A percentile compares a stretch with the other conserved stretches of the same genome.
These are phyloP conservation scores for Cryphonectria parasitica DNA, from an alignment of 2,329 filamentous ascomycete species.

Conservation along the genomic window DNA sequence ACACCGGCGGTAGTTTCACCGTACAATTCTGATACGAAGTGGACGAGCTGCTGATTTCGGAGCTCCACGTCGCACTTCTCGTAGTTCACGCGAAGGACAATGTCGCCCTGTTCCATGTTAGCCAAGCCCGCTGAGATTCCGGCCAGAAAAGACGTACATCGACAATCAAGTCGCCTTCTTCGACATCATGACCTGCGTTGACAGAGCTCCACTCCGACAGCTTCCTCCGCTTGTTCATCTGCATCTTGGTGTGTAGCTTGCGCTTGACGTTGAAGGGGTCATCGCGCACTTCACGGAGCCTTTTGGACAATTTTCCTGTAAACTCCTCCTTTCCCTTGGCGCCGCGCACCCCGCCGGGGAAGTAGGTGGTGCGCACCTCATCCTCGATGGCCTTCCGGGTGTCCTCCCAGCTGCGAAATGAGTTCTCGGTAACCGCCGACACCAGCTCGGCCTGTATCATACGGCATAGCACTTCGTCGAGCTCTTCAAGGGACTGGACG, in stretches of 20 bases:
- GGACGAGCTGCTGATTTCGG: slow-evolving; percentile 76
- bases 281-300: slow-evolving; percentile 57
- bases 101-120: slow-evolving; percentile 43
- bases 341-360: slow-evolving; percentile 59
- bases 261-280: slow-evolving; percentile 57
- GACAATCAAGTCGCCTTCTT: slow-evolving; percentile 44
- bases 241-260: slow-evolving; percentile 45
- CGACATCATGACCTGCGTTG: slow-evolving; percentile 44
- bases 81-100: slow-evolving; percentile 80
- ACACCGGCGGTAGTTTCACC: slow-evolving; percentile 77
- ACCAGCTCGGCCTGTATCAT: slow-evolving; percentile 69
- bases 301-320: slow-evolving; percentile 57
- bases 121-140: neutral
- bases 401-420: slow-evolving; percentile 65
- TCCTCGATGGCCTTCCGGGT: slow-evolving; percentile 64
- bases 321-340: slow-evolving; percentile 69
- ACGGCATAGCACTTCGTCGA: slow-evolving; percentile 55
- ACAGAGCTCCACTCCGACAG: slow-evolving; percentile 33
- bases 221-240: slow-evolving; percentile 28
- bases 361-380: slow-evolving; percentile 59
- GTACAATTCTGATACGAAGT: slow-evolving; percentile 71
- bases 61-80: slow-evolving; percentile 83
- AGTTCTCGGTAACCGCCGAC: slow-evolving; percentile 61
- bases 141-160: slow-evolving; percentile 49
- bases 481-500: slow-evolving; percentile 51